Evolutionary conservation across 148 eudicot species (phyloP).

Genomic region (Nyssa sinensis): DNA sequence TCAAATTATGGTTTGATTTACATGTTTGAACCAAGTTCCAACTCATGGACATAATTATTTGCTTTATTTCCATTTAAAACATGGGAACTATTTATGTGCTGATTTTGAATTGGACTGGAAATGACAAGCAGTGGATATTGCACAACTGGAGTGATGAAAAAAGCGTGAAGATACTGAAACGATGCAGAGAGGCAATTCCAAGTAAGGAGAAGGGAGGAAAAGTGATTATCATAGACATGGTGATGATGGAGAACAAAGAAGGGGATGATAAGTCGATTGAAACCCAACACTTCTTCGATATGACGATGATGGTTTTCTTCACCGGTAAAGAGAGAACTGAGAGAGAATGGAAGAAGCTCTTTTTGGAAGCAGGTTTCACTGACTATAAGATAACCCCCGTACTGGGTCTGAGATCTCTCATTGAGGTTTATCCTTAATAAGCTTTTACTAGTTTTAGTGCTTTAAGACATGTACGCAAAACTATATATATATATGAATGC

Average conservation of each 20-base stretch:
- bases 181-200: conserved; percentile 4
- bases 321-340: conserved; percentile 21
- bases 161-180: not conserved
- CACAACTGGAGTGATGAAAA: not conserved
- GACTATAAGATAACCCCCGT: conserved; percentile 3
- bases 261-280: not conserved
- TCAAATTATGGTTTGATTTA: too few species aligned
- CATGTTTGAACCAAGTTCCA: too few species aligned
- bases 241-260: not conserved
- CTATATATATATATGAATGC: too few species aligned
- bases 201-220: not conserved
- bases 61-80: too few species aligned
- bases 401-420: conserved; percentile 14
- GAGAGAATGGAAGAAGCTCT: conserved; percentile 22
- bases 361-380: conserved; percentile 16
- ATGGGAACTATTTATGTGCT: too few species aligned
- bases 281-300: not conserved
- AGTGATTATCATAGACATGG: not conserved
- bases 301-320: conserved; percentile 3
- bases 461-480: too few species aligned
- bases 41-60: too few species aligned
- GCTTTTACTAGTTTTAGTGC: not conserved
- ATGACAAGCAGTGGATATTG: not conserved
- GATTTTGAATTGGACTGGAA: too few species aligned
- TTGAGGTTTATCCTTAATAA: not conserved